Evolutionary conservation across 371 early-diverging fungal species (phyloP), one percentile per base, ranked within the genome.

Genomic region (Synchytrium microbalum): DNA sequence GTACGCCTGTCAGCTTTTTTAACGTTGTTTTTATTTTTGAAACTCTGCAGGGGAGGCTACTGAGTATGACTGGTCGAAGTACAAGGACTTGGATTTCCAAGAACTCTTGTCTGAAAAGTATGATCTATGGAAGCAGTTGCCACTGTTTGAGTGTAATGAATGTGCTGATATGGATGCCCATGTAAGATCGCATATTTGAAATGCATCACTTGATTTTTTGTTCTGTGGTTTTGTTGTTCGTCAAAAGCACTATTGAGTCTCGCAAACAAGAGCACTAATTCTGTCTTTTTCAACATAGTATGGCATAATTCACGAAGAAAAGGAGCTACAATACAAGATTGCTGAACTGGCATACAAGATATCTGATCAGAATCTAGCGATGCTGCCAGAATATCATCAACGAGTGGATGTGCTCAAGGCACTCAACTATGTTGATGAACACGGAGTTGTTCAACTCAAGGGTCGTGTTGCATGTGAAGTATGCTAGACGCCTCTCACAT

Each of bases 381-480:
- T 94, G 66, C 69, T 96, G 68, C 95, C 94, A 56, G 98, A 98
- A 72, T 83, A 95, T 53, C 92, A 92, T 69, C 82, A 86, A 61
- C 82, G 96, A 60, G 88, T 90, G 69, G 83, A 94, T 54, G 92
- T 98, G 5, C 78, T 98, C 71, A 87, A 95, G 63, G 84, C 95
- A 33, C 79, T 98, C 23, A 93, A 90, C 1, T 95, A 89, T 72
- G 89, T 88, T 0, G 84, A 86, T 1, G 76, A 74, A 0, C 74
- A 84, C 14, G 97, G 93, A 71, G 90, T 96, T 25, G 89, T 98
- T 63, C 90, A 92, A 64, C 84, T 96, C 80, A 98, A 98, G 79
- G 98, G 98, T 32, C 91, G 98, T 65, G 97, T 99, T 5, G 99
- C 99, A 1, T 99, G 99, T 71, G 99, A 99, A n/a, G n/a, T n/a